Base-by-base conservation (phyloP, 2,329 filamentous ascomycete species). In the Nigrospora osmanthi region DNA sequence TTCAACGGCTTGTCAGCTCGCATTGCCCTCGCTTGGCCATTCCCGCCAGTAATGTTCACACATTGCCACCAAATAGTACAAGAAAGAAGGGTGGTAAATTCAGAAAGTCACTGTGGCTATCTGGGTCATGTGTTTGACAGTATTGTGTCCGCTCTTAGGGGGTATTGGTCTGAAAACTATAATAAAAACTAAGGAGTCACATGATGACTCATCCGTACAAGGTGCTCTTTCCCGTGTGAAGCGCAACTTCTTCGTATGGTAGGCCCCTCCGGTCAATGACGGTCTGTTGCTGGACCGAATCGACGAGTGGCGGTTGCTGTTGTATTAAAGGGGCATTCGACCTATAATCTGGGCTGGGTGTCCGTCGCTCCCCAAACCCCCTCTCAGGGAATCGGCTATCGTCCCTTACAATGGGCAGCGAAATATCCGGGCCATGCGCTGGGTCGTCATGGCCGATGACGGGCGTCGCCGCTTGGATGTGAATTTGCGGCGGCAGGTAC, bases 401-500 rank as follows among this genome's bases (percentile, higher is more conserved):
- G 12, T 54, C 44, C n/a, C 38, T 39, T 14, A 47, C 19, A 16
- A 62, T 45, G 1, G 65, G 63, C 3, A 54, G 47, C 5, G 59
- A 60, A 6, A 68, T 64, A 3, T 58, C 50, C 42, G 64, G 50
- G 13, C 54, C 50, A 2, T 49, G 42, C 3, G 49, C 35, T 0
- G 43, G 31, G 34, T 57, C 56, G 14, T 44, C 55, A 6, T 53
- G 47, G 11, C 51, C 50, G 1, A 51, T 59, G 1, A 56, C 32
- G 0, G 62, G 61, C 2, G 59, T 61, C 1, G 63, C 57, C 11
- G 40, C 53, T 12, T 60, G 38, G 1, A 66, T 46, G 4, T 50
- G 54, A 14, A 71, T 60, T 13, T 52, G 50, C 0, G 68, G 69
- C 1, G 70, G 67, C 1, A 54, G 47, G 52, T 71, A 67, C 50